These are phyloP conservation scores for Ceratobasidium theobromae DNA, from an alignment of 1,284 basidiomycete genomes.

Conservation along the genomic window DNA sequence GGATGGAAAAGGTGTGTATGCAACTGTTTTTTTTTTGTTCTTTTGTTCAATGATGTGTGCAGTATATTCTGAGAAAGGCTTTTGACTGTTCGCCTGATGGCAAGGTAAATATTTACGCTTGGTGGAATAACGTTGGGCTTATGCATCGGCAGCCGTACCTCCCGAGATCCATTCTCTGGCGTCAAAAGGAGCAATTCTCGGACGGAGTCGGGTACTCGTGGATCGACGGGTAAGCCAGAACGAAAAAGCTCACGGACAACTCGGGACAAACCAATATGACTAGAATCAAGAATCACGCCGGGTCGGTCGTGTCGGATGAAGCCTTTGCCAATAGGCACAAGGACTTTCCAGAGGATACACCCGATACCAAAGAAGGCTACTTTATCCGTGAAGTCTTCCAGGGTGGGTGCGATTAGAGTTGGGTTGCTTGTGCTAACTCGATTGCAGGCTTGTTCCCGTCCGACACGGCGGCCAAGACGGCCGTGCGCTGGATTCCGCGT, in stretches of 20 bases:
- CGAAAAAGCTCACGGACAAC: background rate
- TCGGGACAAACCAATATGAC: conserved; percentile 6
- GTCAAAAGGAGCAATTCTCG: conserved; percentile 99
- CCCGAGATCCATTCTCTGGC: conserved; percentile 93
- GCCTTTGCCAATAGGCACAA: conserved; percentile 72
- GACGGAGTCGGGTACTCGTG: conserved; percentile 99
- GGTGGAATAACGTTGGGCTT: conserved; percentile 39
- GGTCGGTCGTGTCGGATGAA: conserved; percentile 74
- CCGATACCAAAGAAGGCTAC: conserved; percentile 98
- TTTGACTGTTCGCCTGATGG: conserved; percentile 86
- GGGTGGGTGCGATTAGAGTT: conserved; percentile 48
- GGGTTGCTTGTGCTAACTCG: conserved; percentile 3
- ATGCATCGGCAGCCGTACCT: conserved; percentile 78
- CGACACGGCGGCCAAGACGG: conserved; percentile 86
- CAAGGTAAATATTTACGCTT: conserved; percentile 57
- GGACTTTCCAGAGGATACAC: conserved; percentile 81
- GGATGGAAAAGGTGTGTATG: conserved; percentile 83
- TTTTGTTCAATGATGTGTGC: background rate
- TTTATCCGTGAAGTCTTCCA: conserved; percentile 95
- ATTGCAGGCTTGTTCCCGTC: conserved; percentile 73
- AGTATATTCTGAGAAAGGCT: conserved; percentile 97
- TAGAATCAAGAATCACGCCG: conserved; percentile 91
- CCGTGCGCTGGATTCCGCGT: conserved; percentile 90
- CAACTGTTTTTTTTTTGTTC: background rate
- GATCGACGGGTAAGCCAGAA: conserved; percentile 83